Evolutionary conservation across 352 stramenopile species (phyloP), one percentile per base, ranked within the genome.

Genomic region (Phytophthora crassamura): DNA sequence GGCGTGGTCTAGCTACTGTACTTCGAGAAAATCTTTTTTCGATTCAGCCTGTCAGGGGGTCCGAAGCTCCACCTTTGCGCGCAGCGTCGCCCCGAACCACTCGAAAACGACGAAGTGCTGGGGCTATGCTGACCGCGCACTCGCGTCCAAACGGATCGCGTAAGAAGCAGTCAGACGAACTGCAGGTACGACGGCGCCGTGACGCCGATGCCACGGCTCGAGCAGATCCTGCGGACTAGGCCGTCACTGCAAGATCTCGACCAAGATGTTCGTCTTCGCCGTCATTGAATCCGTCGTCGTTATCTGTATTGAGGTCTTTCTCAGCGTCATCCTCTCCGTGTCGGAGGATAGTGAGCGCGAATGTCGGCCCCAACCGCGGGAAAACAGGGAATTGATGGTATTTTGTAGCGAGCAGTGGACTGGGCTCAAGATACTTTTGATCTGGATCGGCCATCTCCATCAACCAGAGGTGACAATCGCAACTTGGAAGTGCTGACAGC

Each of bases 171-270:
- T 42, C 12, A n/a, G 18, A 36, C 14, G n/a, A n/a, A n/a, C 1
- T 32, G 15, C n/a, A 34, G 7, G 2, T 7, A 58, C 12, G 70
- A 69, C 2, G 48, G 28, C 12, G 49, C 40, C 0, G 60, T 88
- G 16, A 76, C 56, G 14, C 78, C 78, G 4, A 83, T 86, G 77
- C 81, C 81, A 5, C 79, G 82, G 30, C 64, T 88, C 22, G 75
- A 69, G 0, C 58, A 82, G 11, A 39, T 70, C n/a, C 70, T 80
- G 0, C 73, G 59, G 16, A 69, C 77, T 28, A 87, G 82, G 62
- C 72, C 77, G 16, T 77, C 78, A 7, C 38, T 88, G 8, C 25
- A 55, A 9, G 48, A 15, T 49, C 15, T 50, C 53, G 28, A 25
- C 10, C 4, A 7, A 30, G 33, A 6, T 64, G 59, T 0, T 10